A percentile compares a stretch with the other conserved stretches of the same genome.
Conservation (phyloP, 495 filamentous ascomycete species). For the Podospora tetraspora region DNA sequence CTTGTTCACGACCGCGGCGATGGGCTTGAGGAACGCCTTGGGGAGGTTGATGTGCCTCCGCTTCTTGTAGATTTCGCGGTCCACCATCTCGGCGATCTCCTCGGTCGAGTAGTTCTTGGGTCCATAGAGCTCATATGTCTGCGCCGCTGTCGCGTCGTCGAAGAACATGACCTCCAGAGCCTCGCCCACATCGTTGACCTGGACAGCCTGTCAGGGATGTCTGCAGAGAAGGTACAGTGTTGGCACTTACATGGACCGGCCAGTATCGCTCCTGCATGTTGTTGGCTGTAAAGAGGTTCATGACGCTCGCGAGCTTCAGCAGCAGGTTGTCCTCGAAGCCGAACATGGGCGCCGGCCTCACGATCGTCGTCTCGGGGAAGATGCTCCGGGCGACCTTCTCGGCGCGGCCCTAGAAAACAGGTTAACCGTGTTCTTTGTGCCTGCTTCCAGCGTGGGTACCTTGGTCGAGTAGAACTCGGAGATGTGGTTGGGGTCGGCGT, state of each 20-base stretch:
- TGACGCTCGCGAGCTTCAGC: slow-evolving; percentile 69
- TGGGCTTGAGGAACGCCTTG: slow-evolving; percentile 66
- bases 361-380: slow-evolving; percentile 97
- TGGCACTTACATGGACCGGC: slow-evolving; percentile 75
- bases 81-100: slow-evolving; percentile 81
- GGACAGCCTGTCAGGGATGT: not conserved
- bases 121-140: slow-evolving; percentile 94
- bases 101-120: slow-evolving; percentile 86
- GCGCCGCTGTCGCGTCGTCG: slow-evolving; percentile 79
- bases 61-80: slow-evolving; percentile 85
- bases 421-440: slow-evolving; percentile 2
- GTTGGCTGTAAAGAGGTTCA: slow-evolving; percentile 83
- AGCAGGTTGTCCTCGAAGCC: slow-evolving; percentile 92
- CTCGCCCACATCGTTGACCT: slow-evolving; percentile 82
- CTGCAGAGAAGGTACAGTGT: not conserved
- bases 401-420: slow-evolving; percentile 54
- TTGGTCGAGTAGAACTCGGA: slow-evolving; percentile 90
- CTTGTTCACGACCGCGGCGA: slow-evolving; percentile 67
- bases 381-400: slow-evolving; percentile 82
- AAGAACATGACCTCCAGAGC: slow-evolving; percentile 84
- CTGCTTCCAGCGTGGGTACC: slow-evolving; percentile 37
- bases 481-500: slow-evolving; percentile 71
- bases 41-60: slow-evolving; percentile 90
- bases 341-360: slow-evolving; percentile 89
- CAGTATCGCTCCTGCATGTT: slow-evolving; percentile 85